These are phyloP conservation scores for Rusavskia elegans DNA, from an alignment of 495 filamentous ascomycete genomes.

Conservation along the genomic window DNA sequence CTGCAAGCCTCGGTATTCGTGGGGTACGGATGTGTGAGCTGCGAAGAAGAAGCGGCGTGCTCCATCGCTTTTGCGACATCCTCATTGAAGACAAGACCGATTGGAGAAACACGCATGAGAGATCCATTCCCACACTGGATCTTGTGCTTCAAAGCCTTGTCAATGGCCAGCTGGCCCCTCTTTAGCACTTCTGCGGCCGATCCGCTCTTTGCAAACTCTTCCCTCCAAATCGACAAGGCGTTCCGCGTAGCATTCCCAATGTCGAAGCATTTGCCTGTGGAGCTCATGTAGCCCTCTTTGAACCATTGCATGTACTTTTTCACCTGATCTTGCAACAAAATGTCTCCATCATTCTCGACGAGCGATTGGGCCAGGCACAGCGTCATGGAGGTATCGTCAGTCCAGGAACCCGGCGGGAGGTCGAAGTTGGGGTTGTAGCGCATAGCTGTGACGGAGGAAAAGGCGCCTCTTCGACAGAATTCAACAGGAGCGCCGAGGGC, in stretches of 20 bases:
- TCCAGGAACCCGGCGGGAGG: slow-evolving; percentile 23
- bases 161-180: slow-evolving; percentile 6
- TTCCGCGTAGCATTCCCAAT: slow-evolving; percentile 21
- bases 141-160: slow-evolving; percentile 1
- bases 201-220: not conserved
- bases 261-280: slow-evolving; percentile 23
- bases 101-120: slow-evolving; percentile 28
- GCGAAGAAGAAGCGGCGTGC: slow-evolving; percentile 16
- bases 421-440: slow-evolving; percentile 13
- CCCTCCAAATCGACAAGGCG: slow-evolving; percentile 22
- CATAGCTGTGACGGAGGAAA: slow-evolving; percentile 20
- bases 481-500: slow-evolving; percentile 33
- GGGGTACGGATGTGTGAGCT: slow-evolving; percentile 25
- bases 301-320: slow-evolving; percentile 24
- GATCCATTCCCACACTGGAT: slow-evolving; percentile 26
- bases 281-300: slow-evolving; percentile 22
- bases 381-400: slow-evolving; percentile 33
- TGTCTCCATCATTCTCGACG: slow-evolving; percentile 16
- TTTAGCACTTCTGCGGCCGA: slow-evolving; percentile 1
- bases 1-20: slow-evolving; percentile 26
- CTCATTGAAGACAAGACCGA: slow-evolving; percentile 19
- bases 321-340: slow-evolving; percentile 18
- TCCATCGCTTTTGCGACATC: slow-evolving; percentile 12
- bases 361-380: slow-evolving; percentile 29
- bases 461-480: slow-evolving; percentile 22